A percentile compares a stretch with the other conserved stretches of the same genome.
Conservation (phyloP, 1,139 yeast genomes). For the Geotrichum reessii region DNA sequence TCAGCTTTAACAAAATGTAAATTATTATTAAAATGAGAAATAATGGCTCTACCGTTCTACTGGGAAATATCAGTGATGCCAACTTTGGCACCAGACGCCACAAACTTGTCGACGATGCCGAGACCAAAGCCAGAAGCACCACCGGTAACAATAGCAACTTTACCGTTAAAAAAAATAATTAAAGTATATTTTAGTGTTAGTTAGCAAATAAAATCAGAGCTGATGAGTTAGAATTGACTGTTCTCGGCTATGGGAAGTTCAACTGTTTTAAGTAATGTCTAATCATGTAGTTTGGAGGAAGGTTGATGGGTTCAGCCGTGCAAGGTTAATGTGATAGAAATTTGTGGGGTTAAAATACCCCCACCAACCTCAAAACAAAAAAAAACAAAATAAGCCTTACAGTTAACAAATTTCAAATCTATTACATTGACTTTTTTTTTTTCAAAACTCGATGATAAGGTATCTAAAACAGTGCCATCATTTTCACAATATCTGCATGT, state of each 20-base stretch:
- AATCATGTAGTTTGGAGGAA: background rate
- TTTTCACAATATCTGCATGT: background rate
- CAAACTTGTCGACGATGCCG: slow-evolving; percentile 27
- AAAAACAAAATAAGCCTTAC: background rate
- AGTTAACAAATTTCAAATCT: background rate
- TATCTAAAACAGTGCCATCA: background rate
- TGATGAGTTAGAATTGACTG: background rate
- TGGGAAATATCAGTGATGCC: slow-evolving; percentile 21
- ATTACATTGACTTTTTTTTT: background rate
- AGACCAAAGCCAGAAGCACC: slow-evolving; percentile 34
- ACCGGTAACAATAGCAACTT: slow-evolving; percentile 32
- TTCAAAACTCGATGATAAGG: background rate
- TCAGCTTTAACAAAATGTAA: slow-evolving; percentile 22
- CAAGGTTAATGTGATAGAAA: background rate
- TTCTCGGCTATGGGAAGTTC: background rate
- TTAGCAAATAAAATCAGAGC: too few species aligned
- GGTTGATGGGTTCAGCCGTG: background rate
- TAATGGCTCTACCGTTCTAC: slow-evolving; percentile 7
- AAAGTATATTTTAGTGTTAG: too few species aligned
- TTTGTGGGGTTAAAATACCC: background rate
- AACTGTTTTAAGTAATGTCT: background rate
- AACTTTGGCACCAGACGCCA: slow-evolving; percentile 28
- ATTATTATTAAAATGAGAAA: background rate
- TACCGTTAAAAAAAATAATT: slow-evolving; percentile 20
- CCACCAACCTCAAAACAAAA: background rate